Percentiles rank a stretch among this genome's conserved stretches.
These are phyloP conservation scores for Theobroma grandiflorum DNA, from an alignment of 441 rosid genomes.

Conservation along the genomic window DNA sequence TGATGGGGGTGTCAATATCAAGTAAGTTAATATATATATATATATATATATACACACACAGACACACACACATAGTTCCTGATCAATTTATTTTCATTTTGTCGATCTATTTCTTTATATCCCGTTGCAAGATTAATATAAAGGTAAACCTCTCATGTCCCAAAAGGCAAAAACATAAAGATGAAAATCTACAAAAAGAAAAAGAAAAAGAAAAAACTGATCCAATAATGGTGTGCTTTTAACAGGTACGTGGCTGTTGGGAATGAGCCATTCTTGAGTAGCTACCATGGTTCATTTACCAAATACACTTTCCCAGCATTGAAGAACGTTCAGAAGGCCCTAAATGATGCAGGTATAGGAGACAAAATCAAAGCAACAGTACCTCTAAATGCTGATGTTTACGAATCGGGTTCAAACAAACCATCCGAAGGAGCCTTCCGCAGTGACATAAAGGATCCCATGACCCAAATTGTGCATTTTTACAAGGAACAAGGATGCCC, in stretches of 20 bases:
- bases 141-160: not conserved
- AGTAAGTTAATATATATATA: constrained; percentile 40
- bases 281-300: constrained; percentile 62
- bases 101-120: too few species aligned
- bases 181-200: too few species aligned
- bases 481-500: constrained; percentile 58
- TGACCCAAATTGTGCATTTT: constrained; percentile 52
- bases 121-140: not conserved
- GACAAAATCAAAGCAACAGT: constrained; percentile 66
- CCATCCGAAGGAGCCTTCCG: constrained; percentile 80
- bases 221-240: not conserved
- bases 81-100: not conserved
- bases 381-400: constrained; percentile 87
- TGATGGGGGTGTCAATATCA: constrained; percentile 67
- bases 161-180: not conserved
- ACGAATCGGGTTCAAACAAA: constrained; percentile 51
- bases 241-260: constrained; percentile 90
- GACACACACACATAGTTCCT: not conserved
- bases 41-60: too few species aligned
- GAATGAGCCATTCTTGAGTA: constrained; percentile 79
- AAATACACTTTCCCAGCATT: constrained; percentile 67
- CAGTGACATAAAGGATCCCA: constrained; percentile 46
- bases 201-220: not conserved
- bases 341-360: constrained; percentile 61
- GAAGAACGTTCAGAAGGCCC: constrained; percentile 74